Base-by-base conservation (phyloP, 2,329 filamentous ascomycete species). In the Fusarium bactridioides region DNA sequence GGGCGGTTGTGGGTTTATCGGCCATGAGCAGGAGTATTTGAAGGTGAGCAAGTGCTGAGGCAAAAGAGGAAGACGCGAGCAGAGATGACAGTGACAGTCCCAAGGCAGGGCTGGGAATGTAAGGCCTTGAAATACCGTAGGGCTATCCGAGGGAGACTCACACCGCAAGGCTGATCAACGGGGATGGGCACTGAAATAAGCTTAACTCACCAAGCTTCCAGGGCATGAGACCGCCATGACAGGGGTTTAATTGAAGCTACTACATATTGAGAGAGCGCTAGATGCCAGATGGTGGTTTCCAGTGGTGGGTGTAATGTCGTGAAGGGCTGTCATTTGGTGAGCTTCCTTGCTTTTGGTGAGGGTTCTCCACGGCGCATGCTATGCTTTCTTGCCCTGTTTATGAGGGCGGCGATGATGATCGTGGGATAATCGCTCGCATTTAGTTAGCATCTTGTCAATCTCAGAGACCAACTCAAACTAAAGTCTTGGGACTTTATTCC, bases 41-140 rank as follows among this genome's bases (percentile, higher is more conserved):
- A 9, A 27, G 11, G 13, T 15, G 41, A 50, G 15, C 6, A 15
- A 25, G 13, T n/a, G 6, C 31, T n/a, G 27, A 15, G 8, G 12
- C 7, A 37, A 9, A 40, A 6, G 18, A 19, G 15, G 16, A 16
- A 33, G 18, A 45, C 10, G n/a, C 13, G 13, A 50, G 15, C 12
- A 57, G 44, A 45, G 33, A n/a, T 19, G 5, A 35, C 9, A 21
- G 12, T 10, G 7, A 35, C 10, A 18, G 8, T 10, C 25, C 18
- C 35, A n/a, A 68, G 27, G 7, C 50, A 29, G 43, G 31, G 3
- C 33, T 51, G 64, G 58, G 64, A 37, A 27, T 13, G 12, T 19
- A 25, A 47, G 64, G 51, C 19, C 58, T 69, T 69, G 23, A 69
- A 64, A 69, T 69, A 69, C 51, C 35, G 65, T 47, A 58, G 21